Base-by-base conservation (phyloP, 257 asterid genomes). In the Fraxinus anomala region DNA sequence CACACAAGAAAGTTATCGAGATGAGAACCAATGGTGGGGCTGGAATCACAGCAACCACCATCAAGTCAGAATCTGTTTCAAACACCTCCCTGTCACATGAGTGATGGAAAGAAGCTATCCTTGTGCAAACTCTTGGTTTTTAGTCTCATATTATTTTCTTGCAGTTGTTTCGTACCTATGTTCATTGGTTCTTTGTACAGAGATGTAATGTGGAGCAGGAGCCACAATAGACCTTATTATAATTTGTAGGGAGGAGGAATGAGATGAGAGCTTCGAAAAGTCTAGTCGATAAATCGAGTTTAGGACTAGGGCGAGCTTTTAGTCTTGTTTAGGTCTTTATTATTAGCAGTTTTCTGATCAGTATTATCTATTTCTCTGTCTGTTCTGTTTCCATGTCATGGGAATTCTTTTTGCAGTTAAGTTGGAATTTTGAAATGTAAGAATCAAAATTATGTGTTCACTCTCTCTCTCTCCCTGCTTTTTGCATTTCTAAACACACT, bases 1-100 rank as follows among this genome's bases (percentile, higher is more conserved):
- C 92, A 17, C 91, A 90, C 85, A 87, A 81, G 86, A 87, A 90
- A 40, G 92, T 90, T 17, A 26, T 82, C 3, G 91, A 88, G 80
- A 90, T 88, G 92, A 84, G 94, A 68, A 80, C 23, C 85, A 83
- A 75, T 66, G 30, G 23, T 12, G 89, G 42, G 51, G 66, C 84
- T 0, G 70, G 36, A 26, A 69, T 21, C 30, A 73, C 68, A 33
- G 21, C 59, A 68, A 68, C 67, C 16, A 26, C 77, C 39, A 21
- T 76, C 5, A 72, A 81, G 33, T 26, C 79, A 0, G 67, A 76
- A 78, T 6, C 40, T 28, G 28, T 10, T 26, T 59, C 80, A 0
- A 36, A 54, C 3, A 70, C 76, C 44, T 69, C 72, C 21, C 21
- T 33, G 34, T 65, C 73, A 33, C 21, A 2, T 30, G 70, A 28